Evolutionary conservation across 306 rosid species (phyloP), one percentile per base, ranked within the genome.

Genomic region (Prosopis cineraria): DNA sequence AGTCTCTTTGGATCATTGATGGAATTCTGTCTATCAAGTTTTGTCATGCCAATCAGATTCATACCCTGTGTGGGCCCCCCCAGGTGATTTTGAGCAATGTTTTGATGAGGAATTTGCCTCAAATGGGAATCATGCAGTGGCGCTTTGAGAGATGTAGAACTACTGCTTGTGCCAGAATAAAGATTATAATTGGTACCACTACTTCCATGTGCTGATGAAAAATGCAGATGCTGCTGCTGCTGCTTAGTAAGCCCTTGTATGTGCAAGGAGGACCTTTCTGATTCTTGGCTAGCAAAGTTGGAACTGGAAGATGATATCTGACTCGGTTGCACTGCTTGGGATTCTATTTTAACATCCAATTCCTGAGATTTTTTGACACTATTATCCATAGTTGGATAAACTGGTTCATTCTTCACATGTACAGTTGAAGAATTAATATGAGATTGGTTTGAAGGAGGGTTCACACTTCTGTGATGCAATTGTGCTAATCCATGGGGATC

Each of bases 401-500:
- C 12, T 68, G 72, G 13, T 2, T 68, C 72, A 41, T 41, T 68
- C 53, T 68, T 68, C 56, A 68, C 39, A 68, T 87, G 93, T 79
- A 83, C 84, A 58, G 81, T 81, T 25, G 96, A 65, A 77, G 93
- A 79, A 63, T 89, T 75, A 59, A 82, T 81, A 30, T 72, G 91
- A 30, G 91, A 86, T 74, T 83, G 87, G 73, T 87, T 92, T 59
- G 89, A 78, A 45, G 96, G 76, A 81, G 92, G 73, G 79, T 63
- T 87, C 48, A 78, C 12, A 63, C 89, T 88, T 85, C 93, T 89
- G 85, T 91, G 96, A 81, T 92, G 97, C 83, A 81, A 81, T 52
- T 86, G 91, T 34, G 92, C 84, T 83, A 87, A 89, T 37, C 94
- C 88, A 72, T 88, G 92, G 62, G 93, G 90, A 85, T 88, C 95